A percentile compares a stretch with the other conserved stretches of the same genome.
Conservation (phyloP, 768 basidiomycete genomes). For the Rhizopogon sp. region DNA sequence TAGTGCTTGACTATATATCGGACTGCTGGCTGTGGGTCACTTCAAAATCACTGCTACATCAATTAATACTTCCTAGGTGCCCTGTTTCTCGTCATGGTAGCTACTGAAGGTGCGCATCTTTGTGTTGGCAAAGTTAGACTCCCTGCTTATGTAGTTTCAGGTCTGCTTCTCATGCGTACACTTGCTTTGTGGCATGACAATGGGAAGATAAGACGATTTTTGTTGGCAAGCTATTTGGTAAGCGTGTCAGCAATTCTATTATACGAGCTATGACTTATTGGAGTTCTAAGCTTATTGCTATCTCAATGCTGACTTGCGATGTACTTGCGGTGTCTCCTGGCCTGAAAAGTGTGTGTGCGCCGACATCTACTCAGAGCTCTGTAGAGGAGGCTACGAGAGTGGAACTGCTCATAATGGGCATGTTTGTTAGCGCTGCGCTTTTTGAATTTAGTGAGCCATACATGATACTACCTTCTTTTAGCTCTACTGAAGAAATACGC, state of each 20-base stretch:
- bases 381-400: constrained; percentile 2
- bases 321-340: constrained; percentile 3
- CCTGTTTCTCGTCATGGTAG: constrained; percentile 4
- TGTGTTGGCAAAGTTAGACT: neutral
- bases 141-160: neutral
- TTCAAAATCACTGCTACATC: neutral
- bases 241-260: neutral
- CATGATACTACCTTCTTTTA: neutral
- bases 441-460: constrained; percentile 7
- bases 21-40: constrained; percentile 5
- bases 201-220: neutral
- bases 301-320: constrained; percentile 4
- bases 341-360: constrained; percentile 3
- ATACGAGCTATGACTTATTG: neutral
- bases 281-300: constrained; percentile 1
- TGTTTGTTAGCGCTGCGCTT: constrained; percentile 7
- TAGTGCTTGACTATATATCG: constrained; percentile 9
- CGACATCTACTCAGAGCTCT: neutral
- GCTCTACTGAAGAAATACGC: neutral
- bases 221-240: constrained; percentile 3
- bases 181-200: constrained; percentile 5
- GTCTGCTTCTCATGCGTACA: constrained; percentile 10
- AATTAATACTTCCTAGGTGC: constrained; percentile 1
- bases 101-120: constrained; percentile 3
- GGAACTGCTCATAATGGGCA: constrained; percentile 5